Evolutionary conservation across 257 asterid species (phyloP), one percentile per base, ranked within the genome.

Genomic region (Nicotiana paniculata): DNA sequence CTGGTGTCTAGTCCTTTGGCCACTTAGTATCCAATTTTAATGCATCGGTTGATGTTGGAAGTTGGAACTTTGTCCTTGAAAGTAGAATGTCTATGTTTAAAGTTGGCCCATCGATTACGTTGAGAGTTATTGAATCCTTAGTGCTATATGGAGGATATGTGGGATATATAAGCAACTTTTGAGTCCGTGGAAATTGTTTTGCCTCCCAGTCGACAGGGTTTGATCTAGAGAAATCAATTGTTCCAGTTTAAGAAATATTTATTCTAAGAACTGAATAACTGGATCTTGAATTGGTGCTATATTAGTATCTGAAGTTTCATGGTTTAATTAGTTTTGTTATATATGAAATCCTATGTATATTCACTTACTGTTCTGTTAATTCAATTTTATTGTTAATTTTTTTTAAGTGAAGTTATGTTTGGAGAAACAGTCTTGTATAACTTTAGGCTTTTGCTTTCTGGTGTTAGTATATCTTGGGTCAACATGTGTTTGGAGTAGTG

Each of bases 1-100:
- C 53, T 85, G 95, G 55, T 83, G 59, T 67, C 64, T 68, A 37
- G 77, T 79, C 43, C 82, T 69, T 43, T 21, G 35, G 35, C 43
- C 65, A 81, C 61, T 55, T 16, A 16, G 18, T 37, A 24, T 26
- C 24, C 63, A 67, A 18, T 79, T 59, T 65, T 72, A 43, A 66
- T 68, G 65, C 53, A 13, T 3, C 18, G 46, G 32, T 28, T 62
- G 55, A 61, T 62, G 8, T 53, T 82, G 61, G 39, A 13, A 43
- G 8, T 53, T 82, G 37, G 39, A 13, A 43, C 48, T 18, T 24
- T 46, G 12, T 43, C 35, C 78, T 21, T 72, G 5, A 46, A 72
- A 72, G 37, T 46, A n/a, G 0, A 72, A 24, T 72, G 61, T 33
- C 13, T 33, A 16, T 16, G 75, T 33, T 66, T 66, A 15, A 57